phyloP scores from a whole-genome alignment of 2,329 filamentous ascomycete species.

The Ophiostoma tasmaniense region DNA sequence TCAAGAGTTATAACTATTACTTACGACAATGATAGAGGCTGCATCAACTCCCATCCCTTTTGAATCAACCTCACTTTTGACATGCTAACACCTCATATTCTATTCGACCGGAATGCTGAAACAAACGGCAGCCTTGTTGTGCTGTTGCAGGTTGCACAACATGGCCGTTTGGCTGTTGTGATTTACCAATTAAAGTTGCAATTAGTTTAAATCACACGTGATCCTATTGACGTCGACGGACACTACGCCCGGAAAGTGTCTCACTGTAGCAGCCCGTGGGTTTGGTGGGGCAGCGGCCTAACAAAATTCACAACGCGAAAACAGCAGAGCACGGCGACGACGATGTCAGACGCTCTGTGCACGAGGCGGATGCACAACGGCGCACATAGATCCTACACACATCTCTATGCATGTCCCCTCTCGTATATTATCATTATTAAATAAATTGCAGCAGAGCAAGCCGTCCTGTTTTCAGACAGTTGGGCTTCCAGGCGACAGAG shows the following conservation, averaged over 20 bases:
- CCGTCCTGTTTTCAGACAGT: neutral
- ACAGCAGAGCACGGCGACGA: neutral
- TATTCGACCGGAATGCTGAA: neutral
- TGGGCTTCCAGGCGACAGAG: neutral
- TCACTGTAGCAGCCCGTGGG: neutral
- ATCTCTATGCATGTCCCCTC: neutral
- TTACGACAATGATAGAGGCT: no score
- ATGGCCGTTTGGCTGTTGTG: neutral
- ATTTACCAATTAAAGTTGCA: neutral
- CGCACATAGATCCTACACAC: conserved; percentile 3
- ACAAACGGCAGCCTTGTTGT: neutral
- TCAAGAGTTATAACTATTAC: no score
- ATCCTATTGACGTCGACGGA: neutral
- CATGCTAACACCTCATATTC: neutral
- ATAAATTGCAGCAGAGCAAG: neutral
- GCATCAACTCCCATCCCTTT: no score
- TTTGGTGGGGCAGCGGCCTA: conserved; percentile 14
- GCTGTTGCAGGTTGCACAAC: neutral
- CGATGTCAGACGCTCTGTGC: neutral
- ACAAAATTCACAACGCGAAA: conserved; percentile 10
- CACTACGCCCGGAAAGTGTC: conserved; percentile 1
- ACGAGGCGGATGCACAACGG: conserved; percentile 1
- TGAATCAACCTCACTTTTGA: no score
- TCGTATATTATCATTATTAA: neutral
- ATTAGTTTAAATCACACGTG: neutral